Conservation (phyloP, 2,329 filamentous ascomycete genomes). For the Rutstroemia sp. region DNA sequence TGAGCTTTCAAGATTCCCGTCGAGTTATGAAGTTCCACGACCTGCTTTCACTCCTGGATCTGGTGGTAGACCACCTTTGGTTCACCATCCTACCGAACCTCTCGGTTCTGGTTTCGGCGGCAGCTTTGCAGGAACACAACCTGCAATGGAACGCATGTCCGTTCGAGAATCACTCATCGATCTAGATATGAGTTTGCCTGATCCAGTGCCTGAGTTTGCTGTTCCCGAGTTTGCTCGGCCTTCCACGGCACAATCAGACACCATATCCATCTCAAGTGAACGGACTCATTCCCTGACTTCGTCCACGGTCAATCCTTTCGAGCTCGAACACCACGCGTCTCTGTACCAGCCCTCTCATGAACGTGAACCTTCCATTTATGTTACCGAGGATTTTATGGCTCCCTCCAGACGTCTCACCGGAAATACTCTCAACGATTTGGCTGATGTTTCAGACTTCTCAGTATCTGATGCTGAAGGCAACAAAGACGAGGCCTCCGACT, state of each 20-base stretch:
- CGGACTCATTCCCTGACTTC: constrained; percentile 49
- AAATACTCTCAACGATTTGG: constrained; percentile 17
- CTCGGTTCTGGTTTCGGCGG: constrained; percentile 25
- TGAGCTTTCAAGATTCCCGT: constrained; percentile 43
- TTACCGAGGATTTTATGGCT: constrained; percentile 50
- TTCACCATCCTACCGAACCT: constrained; percentile 47
- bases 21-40: constrained; percentile 27
- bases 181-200: constrained; percentile 45
- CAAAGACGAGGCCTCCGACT: constrained; percentile 15
- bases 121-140: constrained; percentile 9
- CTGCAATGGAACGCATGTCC: constrained; percentile 20
- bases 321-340: constrained; percentile 55
- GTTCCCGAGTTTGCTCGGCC: constrained; percentile 20
- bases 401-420: constrained; percentile 25
- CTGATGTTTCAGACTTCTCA: constrained; percentile 27
- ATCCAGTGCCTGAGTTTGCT: constrained; percentile 29
- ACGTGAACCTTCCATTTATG: constrained; percentile 38
- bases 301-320: constrained; percentile 50
- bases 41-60: constrained; percentile 24
- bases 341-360: constrained; percentile 36
- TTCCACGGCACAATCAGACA: constrained; percentile 27
- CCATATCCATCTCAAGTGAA: constrained; percentile 42
- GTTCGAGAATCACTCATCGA: constrained; percentile 38
- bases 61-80: constrained; percentile 37
- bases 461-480: constrained; percentile 22